These are phyloP conservation scores for Boletus reticuloceps DNA, from an alignment of 768 basidiomycete genomes.

Conservation along the genomic window DNA sequence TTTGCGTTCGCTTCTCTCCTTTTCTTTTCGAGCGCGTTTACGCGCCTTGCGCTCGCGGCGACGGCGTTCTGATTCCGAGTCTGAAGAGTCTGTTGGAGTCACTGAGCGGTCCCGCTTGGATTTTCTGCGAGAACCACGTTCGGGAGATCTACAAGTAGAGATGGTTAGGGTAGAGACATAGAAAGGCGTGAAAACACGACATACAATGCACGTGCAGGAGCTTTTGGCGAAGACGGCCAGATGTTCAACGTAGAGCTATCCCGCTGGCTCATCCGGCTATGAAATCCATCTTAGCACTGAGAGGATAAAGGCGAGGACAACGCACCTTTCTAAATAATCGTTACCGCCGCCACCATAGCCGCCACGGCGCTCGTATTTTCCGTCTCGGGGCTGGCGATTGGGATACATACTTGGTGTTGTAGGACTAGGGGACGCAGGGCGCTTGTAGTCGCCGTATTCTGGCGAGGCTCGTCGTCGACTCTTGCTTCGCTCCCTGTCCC, in stretches of 20 bases:
- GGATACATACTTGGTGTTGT: constrained; percentile 57
- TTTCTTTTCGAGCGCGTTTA: constrained; percentile 52
- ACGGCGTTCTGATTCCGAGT: constrained; percentile 56
- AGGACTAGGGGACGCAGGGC: constrained; percentile 39
- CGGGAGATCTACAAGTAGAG: constrained; percentile 48
- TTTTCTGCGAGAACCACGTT: constrained; percentile 51
- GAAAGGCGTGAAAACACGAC: constrained; percentile 19
- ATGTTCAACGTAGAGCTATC: constrained; percentile 53
- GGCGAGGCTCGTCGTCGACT: constrained; percentile 49
- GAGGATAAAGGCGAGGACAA: not conserved
- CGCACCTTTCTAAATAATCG: constrained; percentile 72
- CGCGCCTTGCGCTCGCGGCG: constrained; percentile 59
- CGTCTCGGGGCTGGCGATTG: constrained; percentile 25
- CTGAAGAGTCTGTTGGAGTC: constrained; percentile 42
- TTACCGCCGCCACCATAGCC: constrained; percentile 31
- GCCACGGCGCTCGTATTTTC: constrained; percentile 19
- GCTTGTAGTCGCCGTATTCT: constrained; percentile 57
- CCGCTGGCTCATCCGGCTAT: constrained; percentile 70
- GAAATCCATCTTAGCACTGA: not conserved
- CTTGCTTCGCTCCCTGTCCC: constrained; percentile 1
- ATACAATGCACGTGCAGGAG: constrained; percentile 55
- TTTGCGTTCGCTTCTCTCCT: constrained; percentile 41
- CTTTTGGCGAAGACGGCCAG: constrained; percentile 85
- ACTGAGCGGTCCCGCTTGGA: constrained; percentile 55
- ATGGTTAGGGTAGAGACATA: not conserved